Conservation (phyloP, 2,329 filamentous ascomycete genomes). For the Teratosphaeria destructans region DNA sequence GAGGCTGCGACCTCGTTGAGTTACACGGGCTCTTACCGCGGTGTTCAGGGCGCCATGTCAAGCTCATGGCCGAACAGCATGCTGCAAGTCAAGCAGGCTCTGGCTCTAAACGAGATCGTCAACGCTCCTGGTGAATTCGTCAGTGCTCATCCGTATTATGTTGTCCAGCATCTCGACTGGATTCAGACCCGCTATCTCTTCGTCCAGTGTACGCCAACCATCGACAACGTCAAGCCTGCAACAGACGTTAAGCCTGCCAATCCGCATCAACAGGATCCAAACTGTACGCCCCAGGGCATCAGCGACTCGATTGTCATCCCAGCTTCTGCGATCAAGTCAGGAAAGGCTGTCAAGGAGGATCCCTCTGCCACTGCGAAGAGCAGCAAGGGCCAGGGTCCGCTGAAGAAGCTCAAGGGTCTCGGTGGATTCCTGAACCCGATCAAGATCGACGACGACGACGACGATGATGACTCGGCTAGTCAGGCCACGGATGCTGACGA, state of each 20-base stretch:
- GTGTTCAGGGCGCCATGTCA: neutral
- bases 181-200: conserved; percentile 84
- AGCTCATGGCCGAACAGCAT: conserved; percentile 55
- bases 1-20: conserved; percentile 45
- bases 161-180: conserved; percentile 70
- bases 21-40: conserved; percentile 33
- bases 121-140: conserved; percentile 58
- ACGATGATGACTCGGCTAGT: conserved; percentile 33
- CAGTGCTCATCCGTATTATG: conserved; percentile 49
- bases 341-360: conserved; percentile 22
- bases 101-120: conserved; percentile 78
- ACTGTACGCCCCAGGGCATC: conserved; percentile 32
- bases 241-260: conserved; percentile 13
- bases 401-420: conserved; percentile 16
- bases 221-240: conserved; percentile 8
- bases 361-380: conserved; percentile 40
- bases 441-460: conserved; percentile 21
- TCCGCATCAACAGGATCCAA: conserved; percentile 31
- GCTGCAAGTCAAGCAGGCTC: conserved; percentile 47
- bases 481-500: conserved; percentile 43
- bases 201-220: conserved; percentile 31
- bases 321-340: conserved; percentile 40
- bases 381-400: conserved; percentile 15
- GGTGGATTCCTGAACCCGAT: conserved; percentile 27
- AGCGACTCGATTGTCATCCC: conserved; percentile 39